phyloP scores from a whole-genome alignment of 192 early-diverging fungal species.

The Cetraspora pellucida region DNA sequence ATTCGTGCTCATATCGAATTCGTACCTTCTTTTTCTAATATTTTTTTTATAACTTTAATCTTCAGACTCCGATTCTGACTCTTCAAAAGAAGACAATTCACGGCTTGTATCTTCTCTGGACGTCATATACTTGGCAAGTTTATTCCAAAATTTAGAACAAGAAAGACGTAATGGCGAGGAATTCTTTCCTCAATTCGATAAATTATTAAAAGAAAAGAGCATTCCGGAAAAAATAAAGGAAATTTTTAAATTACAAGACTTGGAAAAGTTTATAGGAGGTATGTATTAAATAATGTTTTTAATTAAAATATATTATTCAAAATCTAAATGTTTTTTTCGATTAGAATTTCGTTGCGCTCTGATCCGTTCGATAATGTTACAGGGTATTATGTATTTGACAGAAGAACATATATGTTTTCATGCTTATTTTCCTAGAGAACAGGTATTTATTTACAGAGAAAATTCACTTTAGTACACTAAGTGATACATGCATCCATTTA shows the following conservation, averaged over 20 bases:
- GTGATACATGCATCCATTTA: neutral
- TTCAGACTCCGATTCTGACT: neutral
- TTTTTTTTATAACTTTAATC: neutral
- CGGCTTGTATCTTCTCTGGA: neutral
- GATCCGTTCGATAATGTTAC: constrained; percentile 62
- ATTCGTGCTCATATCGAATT: too few species aligned
- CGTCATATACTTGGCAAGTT: neutral
- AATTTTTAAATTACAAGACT: constrained; percentile 35
- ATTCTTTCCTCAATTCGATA: neutral
- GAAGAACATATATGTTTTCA: constrained; percentile 68
- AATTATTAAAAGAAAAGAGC: constrained; percentile 16
- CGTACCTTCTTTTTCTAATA: neutral
- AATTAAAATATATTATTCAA: neutral
- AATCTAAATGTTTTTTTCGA: neutral
- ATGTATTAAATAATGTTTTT: neutral
- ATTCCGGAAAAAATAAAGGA: constrained; percentile 35
- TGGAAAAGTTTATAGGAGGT: constrained; percentile 35
- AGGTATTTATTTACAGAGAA: constrained; percentile 38
- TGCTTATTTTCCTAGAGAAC: constrained; percentile 55
- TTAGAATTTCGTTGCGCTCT: constrained; percentile 70
- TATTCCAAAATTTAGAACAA: constrained; percentile 4
- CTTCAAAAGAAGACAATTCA: neutral
- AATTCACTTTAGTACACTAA: neutral
- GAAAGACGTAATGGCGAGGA: neutral
- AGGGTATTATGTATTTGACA: constrained; percentile 66